Evolutionary conservation across 208 protist genomes (phyloP), one percentile per base, ranked within the genome.

Genomic region (Trypanosoma boissoni): DNA sequence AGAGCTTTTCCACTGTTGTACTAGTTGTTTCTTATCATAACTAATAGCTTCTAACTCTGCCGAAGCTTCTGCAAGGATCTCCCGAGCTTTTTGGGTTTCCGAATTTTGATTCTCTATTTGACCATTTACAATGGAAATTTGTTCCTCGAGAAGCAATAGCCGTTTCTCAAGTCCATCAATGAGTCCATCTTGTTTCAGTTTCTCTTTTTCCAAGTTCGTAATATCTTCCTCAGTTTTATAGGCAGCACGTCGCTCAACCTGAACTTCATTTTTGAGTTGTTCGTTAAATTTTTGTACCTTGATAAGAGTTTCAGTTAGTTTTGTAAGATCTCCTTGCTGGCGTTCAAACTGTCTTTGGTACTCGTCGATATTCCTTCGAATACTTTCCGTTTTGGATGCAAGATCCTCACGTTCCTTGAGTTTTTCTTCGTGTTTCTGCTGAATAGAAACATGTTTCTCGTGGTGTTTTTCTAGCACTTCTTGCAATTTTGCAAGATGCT

Each of bases 201-300:
- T 98, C 34, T 83, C 78, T 32, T 77, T 76, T 59, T 98, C 95
- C 7, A 98, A 78, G 67, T 91, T 83, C n/a, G 82, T 86, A 66
- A 98, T 96, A 57, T 96, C 91, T 64, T 96, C 89, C 71, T 98
- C 94, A 1, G 95, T 96, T 66, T 98, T 98, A 72, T 97, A 93
- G 0, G 97, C 92, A 1, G 90, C 95, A 28, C 93, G 91, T n/a
- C 91, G 76, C 60, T 97, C 95, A 8, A 98, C 77, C 34, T 92
- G 78, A 49, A 98, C 96, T 61, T 98, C 90, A 59, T 72, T 72
- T 64, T 96, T 91, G 49, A 98, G 81, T 49, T 98, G 75, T 12
- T 92, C 82, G 74, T 98, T 97, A 76, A 96, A 98, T n/a, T 91
- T 64, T 74, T 97, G 86, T 0, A 98, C 94, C 42, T 94, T 89